Evolutionary conservation across 2,329 filamentous ascomycete genomes (phyloP), one percentile per base, ranked within the genome.

Genomic region (Fusarium floridanum): DNA sequence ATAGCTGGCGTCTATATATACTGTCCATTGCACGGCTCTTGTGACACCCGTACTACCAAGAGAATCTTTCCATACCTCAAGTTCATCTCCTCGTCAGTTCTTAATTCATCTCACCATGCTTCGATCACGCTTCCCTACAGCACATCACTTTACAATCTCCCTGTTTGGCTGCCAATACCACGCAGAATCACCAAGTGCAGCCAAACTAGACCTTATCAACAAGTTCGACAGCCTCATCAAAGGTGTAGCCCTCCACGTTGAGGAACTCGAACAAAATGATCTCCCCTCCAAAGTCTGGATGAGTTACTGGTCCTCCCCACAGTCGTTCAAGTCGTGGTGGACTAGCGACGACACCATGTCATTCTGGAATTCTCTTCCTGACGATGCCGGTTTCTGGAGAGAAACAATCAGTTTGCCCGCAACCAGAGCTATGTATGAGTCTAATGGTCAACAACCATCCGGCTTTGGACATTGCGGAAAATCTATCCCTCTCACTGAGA

Each of bases 311-410:
- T 11, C 24, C 45, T 27, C 45, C 24, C 45, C 45, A 29, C 45
- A 53, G 27, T 24, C 45, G 5, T 53, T 53, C 24, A 53, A 53
- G 22, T 20, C 22, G 20, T 53, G 45, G 45, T 41, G 37, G 37
- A 41, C 17, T 1, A 41, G 37, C n/a, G 5, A 53, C 8, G 32
- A 17, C 5, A 66, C 48, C 5, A 6, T 32, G n/a, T 59, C 57
- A 12, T 71, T 71, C 27, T 71, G 69, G 66, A 41, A 36, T 17
- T 43, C 56, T 8, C 57, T 71, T 12, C 66, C 50, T 36, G 41
- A 69, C n/a, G 66, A 69, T 32, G 66, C 62, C 27, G 68, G 68
- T 5, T 68, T 71, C 17, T 71, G 68, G 68, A 67, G 68, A 53
- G 69, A 71, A 61, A 71, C 61, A 6, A 9, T 69, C 5, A 68